Conservation (phyloP, 2,329 filamentous ascomycete genomes). For the Penicillium vulpinum region DNA sequence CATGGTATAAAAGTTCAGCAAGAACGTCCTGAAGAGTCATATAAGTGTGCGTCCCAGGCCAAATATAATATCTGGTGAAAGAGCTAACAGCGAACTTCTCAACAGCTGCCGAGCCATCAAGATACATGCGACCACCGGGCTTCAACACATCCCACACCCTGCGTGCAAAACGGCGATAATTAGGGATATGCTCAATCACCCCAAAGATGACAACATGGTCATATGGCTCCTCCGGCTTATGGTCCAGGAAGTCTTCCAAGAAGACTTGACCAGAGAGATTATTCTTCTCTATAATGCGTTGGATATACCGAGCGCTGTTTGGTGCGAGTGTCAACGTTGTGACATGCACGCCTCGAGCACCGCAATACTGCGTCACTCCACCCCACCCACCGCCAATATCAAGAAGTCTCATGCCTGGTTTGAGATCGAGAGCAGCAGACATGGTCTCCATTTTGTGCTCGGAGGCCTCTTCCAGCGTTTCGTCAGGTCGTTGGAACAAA, state of each 20-base stretch:
- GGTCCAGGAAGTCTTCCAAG: constrained; percentile 8
- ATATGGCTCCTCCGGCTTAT: constrained; percentile 7
- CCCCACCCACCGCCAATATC: constrained; percentile 22
- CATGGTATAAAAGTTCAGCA: constrained; percentile 11
- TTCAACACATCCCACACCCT: constrained; percentile 15
- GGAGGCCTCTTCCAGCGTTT: constrained; percentile 2
- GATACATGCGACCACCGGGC: constrained; percentile 14
- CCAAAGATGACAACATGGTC: constrained; percentile 10
- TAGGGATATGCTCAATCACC: constrained; percentile 15
- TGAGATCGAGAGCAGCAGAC: constrained; percentile 8
- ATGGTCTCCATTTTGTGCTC: constrained; percentile 10
- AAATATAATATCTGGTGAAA: constrained; percentile 14
- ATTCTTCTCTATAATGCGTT: constrained; percentile 1
- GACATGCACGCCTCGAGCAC: constrained; percentile 18
- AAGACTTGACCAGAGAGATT: constrained; percentile 10
- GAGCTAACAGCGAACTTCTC: constrained; percentile 10
- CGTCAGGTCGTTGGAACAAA: constrained; percentile 1
- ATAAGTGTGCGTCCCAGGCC: constrained; percentile 13
- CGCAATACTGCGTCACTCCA: constrained; percentile 19
- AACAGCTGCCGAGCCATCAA: constrained; percentile 13
- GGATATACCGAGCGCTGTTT: constrained; percentile 7
- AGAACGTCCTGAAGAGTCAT: constrained; percentile 17
- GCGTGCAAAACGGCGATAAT: constrained; percentile 13
- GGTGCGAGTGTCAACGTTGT: constrained; percentile 10
- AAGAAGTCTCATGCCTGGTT: constrained; percentile 15